phyloP scores from a whole-genome alignment of 2,329 filamentous ascomycete species.

The Hymenoscyphus linearis region DNA sequence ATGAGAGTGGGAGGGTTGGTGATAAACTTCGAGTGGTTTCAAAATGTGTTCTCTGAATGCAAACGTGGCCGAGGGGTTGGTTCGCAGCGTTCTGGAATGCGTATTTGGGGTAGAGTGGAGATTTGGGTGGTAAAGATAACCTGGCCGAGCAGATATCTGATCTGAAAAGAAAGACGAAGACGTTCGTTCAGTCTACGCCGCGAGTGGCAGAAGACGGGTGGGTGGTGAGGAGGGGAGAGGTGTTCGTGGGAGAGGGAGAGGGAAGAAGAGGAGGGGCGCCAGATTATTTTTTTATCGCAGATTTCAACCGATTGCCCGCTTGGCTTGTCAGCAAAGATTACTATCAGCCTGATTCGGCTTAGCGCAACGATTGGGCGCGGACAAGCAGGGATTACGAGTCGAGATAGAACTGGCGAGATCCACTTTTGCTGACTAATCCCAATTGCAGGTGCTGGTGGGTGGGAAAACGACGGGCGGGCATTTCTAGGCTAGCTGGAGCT shows the following conservation, averaged over 20 bases:
- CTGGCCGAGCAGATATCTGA: slow-evolving; percentile 20
- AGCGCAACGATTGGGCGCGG: neutral
- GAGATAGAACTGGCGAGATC: neutral
- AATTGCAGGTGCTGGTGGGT: neutral
- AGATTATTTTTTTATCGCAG: slow-evolving; percentile 13
- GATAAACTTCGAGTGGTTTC: slow-evolving; percentile 10
- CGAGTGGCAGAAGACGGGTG: slow-evolving; percentile 29
- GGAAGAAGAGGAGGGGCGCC: slow-evolving; percentile 4
- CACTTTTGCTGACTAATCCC: neutral
- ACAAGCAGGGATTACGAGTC: neutral
- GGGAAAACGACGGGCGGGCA: neutral
- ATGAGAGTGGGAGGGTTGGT: slow-evolving; percentile 17
- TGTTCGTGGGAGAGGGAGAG: slow-evolving; percentile 4
- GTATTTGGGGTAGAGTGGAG: slow-evolving; percentile 23
- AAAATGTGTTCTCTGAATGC: slow-evolving; percentile 22
- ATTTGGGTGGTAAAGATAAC: slow-evolving; percentile 11
- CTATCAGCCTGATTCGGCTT: neutral
- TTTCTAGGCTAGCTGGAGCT: too few relatives aligned
- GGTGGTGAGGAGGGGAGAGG: slow-evolving; percentile 9
- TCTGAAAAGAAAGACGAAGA: slow-evolving; percentile 12
- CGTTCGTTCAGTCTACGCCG: slow-evolving; percentile 27
- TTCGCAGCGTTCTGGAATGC: slow-evolving; percentile 11
- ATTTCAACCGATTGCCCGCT: slow-evolving; percentile 9
- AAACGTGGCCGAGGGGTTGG: slow-evolving; percentile 23
- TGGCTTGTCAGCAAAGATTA: slow-evolving; percentile 1